Evolutionary conservation across 129 eudicot species (phyloP).

Genomic region (Ambrosia trifida): DNA sequence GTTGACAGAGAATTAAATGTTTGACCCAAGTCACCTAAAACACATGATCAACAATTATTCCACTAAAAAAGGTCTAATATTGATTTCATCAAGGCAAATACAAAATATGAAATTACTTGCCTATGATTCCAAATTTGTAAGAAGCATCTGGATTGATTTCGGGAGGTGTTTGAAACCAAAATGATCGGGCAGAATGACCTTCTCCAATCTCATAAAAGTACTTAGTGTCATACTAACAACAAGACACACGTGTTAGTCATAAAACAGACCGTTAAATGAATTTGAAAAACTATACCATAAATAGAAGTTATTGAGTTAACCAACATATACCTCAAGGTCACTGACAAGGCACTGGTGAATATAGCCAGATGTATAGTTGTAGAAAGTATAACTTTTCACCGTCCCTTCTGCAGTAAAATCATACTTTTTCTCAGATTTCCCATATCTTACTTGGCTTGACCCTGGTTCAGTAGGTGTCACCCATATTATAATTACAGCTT

Average conservation of each 20-base stretch:
- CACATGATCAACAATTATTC: background rate
- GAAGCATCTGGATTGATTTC: constrained; percentile 69
- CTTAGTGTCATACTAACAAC: constrained; percentile 71
- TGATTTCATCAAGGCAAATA: constrained; percentile 7
- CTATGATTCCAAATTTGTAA: constrained; percentile 91
- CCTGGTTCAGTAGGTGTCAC: constrained; percentile 89
- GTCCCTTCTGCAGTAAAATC: constrained; percentile 67
- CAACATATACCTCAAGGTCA: constrained; percentile 69
- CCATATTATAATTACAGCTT: constrained; percentile 88
- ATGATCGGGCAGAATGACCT: constrained; percentile 67
- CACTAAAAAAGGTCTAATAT: constrained; percentile 2
- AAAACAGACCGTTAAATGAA: background rate
- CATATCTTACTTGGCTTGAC: constrained; percentile 70
- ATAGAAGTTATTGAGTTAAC: constrained; percentile 15
- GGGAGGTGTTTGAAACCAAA: constrained; percentile 96
- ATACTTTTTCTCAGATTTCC: constrained; percentile 67
- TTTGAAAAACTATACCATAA: constrained; percentile 1
- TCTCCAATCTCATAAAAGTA: constrained; percentile 82
- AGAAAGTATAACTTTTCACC: constrained; percentile 64
- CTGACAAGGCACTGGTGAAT: constrained; percentile 72
- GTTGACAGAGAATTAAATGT: constrained; percentile 90
- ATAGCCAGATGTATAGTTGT: constrained; percentile 81
- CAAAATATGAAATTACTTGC: constrained; percentile 33
- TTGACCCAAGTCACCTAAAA: constrained; percentile 95
- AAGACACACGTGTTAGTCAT: constrained; percentile 4